phyloP scores from a whole-genome alignment of 2,329 filamentous ascomycete species.

The Endothia cerciana region DNA sequence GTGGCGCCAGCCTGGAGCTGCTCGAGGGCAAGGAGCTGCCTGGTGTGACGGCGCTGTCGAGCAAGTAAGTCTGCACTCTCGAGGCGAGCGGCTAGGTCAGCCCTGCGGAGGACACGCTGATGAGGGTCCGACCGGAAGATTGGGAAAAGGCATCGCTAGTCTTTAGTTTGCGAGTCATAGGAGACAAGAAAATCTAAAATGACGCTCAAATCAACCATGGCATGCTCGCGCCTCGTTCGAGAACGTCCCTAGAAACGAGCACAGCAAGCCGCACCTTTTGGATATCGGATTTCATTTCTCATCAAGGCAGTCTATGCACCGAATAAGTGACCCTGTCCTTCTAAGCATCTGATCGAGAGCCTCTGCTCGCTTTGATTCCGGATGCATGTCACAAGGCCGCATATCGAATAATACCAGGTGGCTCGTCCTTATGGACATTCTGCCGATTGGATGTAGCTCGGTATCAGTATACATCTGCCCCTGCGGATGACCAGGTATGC shows the following conservation, averaged over 20 bases:
- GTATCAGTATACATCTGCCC: not conserved
- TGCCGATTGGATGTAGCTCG: not conserved
- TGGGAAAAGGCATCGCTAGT: slow-evolving; percentile 38
- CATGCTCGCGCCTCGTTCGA: not conserved
- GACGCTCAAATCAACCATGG: not conserved
- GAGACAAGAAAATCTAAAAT: slow-evolving; percentile 26
- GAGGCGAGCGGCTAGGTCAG: not conserved
- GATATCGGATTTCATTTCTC: slow-evolving; percentile 12
- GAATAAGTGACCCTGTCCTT: not conserved
- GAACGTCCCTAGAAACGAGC: not conserved
- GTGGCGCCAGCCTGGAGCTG: slow-evolving; percentile 92
- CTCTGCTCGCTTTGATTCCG: not conserved
- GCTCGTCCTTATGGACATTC: not conserved
- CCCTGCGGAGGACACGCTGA: slow-evolving; percentile 10
- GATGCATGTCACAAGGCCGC: not conserved
- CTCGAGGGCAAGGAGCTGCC: slow-evolving; percentile 98
- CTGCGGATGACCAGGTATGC: not conserved
- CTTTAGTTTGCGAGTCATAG: slow-evolving; percentile 36
- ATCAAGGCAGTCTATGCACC: slow-evolving; percentile 20
- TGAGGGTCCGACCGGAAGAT: slow-evolving; percentile 36
- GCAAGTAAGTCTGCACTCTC: slow-evolving; percentile 56
- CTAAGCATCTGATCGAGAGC: not conserved
- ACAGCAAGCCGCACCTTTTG: not conserved
- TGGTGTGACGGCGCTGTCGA: slow-evolving; percentile 88
- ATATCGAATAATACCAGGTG: not conserved